Evolutionary conservation across 148 eudicot genomes (phyloP).

Genomic region (Amaranthus hypochondriacus): DNA sequence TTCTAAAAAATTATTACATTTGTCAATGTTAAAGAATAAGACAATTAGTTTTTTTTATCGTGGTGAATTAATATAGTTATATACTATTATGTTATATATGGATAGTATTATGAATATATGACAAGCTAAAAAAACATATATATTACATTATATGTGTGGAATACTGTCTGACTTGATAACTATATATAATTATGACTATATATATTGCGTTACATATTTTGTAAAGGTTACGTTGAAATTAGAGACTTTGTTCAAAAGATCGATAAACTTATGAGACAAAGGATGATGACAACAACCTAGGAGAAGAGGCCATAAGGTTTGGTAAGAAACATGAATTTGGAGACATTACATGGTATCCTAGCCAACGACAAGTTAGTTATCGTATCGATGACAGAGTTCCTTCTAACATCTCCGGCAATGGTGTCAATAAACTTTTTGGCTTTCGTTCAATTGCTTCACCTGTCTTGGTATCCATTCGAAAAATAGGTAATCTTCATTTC

Average conservation of each 20-base stretch:
- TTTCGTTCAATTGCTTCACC: conserved; percentile 41
- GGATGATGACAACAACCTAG: conserved; percentile 43
- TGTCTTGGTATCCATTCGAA: conserved; percentile 29
- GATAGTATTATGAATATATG: too few species aligned
- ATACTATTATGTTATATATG: too few species aligned
- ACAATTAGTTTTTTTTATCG: too few species aligned
- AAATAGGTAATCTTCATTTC: background rate
- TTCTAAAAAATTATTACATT: too few species aligned
- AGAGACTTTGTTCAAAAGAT: conserved; percentile 58
- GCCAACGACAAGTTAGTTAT: conserved; percentile 46
- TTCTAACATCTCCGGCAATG: conserved; percentile 38
- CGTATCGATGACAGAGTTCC: conserved; percentile 61
- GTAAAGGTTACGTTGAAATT: conserved; percentile 55
- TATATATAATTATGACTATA: background rate
- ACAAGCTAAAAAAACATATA: too few species aligned
- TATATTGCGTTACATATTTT: background rate
- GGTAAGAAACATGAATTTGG: conserved; percentile 66
- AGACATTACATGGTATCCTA: conserved; percentile 69
- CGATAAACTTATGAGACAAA: conserved; percentile 30
- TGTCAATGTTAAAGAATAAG: too few species aligned
- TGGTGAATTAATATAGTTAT: too few species aligned
- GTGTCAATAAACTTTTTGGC: conserved; percentile 33
- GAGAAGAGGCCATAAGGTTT: conserved; percentile 38
- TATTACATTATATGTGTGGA: too few species aligned
- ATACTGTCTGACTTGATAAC: too few species aligned